Base-by-base conservation (phyloP, 2,329 filamentous ascomycete genomes). In the Cadophora gregata region DNA sequence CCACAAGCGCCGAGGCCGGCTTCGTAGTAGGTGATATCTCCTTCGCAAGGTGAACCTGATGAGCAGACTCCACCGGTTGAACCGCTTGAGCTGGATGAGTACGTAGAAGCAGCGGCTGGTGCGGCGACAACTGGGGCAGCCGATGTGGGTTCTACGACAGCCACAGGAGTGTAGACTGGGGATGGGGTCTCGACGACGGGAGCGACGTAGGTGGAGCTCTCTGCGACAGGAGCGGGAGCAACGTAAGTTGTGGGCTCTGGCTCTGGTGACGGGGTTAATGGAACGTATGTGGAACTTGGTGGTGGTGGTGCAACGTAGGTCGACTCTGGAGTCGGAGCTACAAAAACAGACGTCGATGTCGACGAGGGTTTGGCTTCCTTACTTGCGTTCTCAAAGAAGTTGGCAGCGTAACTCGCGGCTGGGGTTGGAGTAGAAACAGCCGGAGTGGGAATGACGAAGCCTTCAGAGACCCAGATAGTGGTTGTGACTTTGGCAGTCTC, bases 11-110 rank as follows among this genome's bases (percentile, higher is more conserved):
- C 90, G 9, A 90, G 76, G 50, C 90, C 92, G 58, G 90, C 81
- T 48, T 83, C 80, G 81, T 92, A 96, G 83, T 87, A 94, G 67
- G 93, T 96, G 71, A 93, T 83, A 59, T 93, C 86, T 68, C 92
- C 92, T 0, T 76, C 75, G 80, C 78, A 82, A 33, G 72, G 77
- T 31, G 75, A 74, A 59, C 78, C 80, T 25, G 73, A 70, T 72
- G 77, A 75, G 71, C 71, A 66, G 62, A 73, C 70, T 38, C 75
- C 69, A 65, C 69, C 68, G 65, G 72, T 66, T 45, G 63, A 72
- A 65, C 72, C 70, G 65, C 73, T 69, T 64, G 74, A 69, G 69
- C 53, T 53, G 63, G 68, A 51, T 47, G 66, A 59, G 65, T 59
- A 56, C 67, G 63, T 45, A 64, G 70, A 68, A 21, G 65, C 42